These are phyloP conservation scores for Begonia peltatifolia DNA, from an alignment of 306 rosid species.

Conservation along the genomic window DNA sequence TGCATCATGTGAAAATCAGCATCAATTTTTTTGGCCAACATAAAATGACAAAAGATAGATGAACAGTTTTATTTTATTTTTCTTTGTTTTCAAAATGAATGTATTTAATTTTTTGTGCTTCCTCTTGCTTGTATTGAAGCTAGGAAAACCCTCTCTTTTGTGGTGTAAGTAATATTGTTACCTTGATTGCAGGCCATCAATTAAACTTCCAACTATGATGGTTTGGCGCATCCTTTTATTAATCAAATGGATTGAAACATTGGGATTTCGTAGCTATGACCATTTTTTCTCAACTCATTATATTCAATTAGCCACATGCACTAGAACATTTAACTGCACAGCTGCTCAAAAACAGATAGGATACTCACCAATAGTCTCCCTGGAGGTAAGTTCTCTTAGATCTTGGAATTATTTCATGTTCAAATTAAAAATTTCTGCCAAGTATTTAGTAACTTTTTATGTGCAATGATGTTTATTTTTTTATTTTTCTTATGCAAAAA, in stretches of 20 bases:
- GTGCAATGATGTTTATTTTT: neutral
- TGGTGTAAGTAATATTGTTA: neutral
- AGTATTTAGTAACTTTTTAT: neutral
- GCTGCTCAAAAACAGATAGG: constrained; percentile 56
- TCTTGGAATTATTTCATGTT: neutral
- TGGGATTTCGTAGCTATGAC: constrained; percentile 28
- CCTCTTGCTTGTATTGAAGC: too few relatives aligned
- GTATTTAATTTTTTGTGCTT: too few relatives aligned
- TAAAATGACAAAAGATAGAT: too few relatives aligned
- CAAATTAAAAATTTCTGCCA: neutral
- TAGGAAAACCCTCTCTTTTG: too few relatives aligned
- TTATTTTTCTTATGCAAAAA: neutral
- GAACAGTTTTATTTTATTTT: constrained; percentile 6
- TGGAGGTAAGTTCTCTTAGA: constrained; percentile 31
- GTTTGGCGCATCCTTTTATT: constrained; percentile 31
- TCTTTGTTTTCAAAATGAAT: neutral
- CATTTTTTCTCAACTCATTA: constrained; percentile 37
- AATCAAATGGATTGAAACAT: constrained; percentile 37
- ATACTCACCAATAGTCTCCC: constrained; percentile 59
- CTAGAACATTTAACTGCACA: constrained; percentile 48
- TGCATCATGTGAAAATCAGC: too few relatives aligned
- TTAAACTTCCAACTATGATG: constrained; percentile 59
- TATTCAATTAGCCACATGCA: constrained; percentile 41
- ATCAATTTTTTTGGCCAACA: too few relatives aligned
- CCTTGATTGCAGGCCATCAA: constrained; percentile 42